phyloP scores from a whole-genome alignment of 306 rosid species.

The Lagenaria siceraria region DNA sequence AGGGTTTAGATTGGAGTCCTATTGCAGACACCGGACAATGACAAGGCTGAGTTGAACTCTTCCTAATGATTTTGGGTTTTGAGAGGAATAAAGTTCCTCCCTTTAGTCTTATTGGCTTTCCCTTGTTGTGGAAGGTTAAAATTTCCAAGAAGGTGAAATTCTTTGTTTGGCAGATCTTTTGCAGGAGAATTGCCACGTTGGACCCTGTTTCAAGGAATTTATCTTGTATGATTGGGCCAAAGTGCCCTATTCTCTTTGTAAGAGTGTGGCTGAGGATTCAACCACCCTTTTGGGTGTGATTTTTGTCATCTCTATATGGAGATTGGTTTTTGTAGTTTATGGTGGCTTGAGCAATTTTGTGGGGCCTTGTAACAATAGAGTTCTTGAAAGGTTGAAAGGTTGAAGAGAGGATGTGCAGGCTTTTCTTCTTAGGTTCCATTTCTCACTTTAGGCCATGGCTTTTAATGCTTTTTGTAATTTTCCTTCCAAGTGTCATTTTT shows the following conservation, averaged over 20 bases:
- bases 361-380: neutral
- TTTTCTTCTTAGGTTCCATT: neutral
- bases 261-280: neutral
- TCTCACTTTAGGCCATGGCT: neutral
- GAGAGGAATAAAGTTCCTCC: too few relatives aligned
- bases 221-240: neutral
- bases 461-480: neutral
- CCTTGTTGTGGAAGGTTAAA: too few relatives aligned
- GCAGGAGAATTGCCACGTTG: neutral
- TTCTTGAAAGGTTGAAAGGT: neutral
- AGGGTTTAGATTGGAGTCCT: too few relatives aligned
- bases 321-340: too few relatives aligned
- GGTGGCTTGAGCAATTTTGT: neutral
- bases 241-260: neutral
- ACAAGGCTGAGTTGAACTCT: too few relatives aligned
- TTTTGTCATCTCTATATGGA: too few relatives aligned
- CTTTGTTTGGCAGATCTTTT: too few relatives aligned
- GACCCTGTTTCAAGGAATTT: neutral
- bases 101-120: too few relatives aligned
- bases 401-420: neutral
- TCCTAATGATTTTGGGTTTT: too few relatives aligned
- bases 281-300: neutral
- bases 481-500: neutral
- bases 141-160: too few relatives aligned
- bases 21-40: too few relatives aligned